A percentile compares a stretch with the other conserved stretches of the same genome.
Conservation (phyloP, 768 basidiomycete genomes). For the Mycena vulgaris region DNA sequence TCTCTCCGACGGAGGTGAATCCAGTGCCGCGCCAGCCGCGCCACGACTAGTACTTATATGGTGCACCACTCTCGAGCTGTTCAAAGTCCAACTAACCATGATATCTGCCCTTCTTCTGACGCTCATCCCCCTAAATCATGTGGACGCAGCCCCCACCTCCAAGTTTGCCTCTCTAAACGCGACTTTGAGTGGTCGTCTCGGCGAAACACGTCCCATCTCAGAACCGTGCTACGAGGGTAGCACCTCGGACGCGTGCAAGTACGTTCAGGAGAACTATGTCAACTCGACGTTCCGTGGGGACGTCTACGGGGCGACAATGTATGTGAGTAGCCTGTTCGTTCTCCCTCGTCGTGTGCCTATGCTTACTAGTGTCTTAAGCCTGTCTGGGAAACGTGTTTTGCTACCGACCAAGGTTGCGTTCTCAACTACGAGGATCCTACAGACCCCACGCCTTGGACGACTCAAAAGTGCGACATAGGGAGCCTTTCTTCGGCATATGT, state of each 20-base stretch:
- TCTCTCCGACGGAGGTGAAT: constrained; percentile 7
- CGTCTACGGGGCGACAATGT: constrained; percentile 22
- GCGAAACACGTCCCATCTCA: constrained; percentile 22
- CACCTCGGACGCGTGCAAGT: constrained; percentile 22
- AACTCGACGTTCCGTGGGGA: constrained; percentile 20
- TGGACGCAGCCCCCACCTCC: constrained; percentile 8
- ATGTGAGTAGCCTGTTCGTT: constrained; percentile 14
- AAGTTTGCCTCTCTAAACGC: constrained; percentile 22
- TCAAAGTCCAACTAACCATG: constrained; percentile 15
- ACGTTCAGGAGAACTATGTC: constrained; percentile 22
- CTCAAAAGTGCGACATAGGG: constrained; percentile 21
- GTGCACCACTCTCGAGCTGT: background rate
- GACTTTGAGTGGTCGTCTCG: constrained; percentile 25
- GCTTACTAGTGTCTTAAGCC: constrained; percentile 19
- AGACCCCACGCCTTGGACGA: constrained; percentile 27
- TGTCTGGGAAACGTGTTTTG: constrained; percentile 27
- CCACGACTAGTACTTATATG: constrained; percentile 10
- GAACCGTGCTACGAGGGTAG: constrained; percentile 22
- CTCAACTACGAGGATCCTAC: constrained; percentile 25
- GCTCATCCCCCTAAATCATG: constrained; percentile 12
- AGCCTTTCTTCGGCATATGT: constrained; percentile 30
- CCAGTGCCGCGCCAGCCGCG: constrained; percentile 2
- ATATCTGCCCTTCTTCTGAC: constrained; percentile 23
- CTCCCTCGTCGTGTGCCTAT: constrained; percentile 9
- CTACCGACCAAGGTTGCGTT: constrained; percentile 22